Evolutionary conservation across 2,329 filamentous ascomycete species (phyloP).

Genomic region (Bipolaris victoriae): DNA sequence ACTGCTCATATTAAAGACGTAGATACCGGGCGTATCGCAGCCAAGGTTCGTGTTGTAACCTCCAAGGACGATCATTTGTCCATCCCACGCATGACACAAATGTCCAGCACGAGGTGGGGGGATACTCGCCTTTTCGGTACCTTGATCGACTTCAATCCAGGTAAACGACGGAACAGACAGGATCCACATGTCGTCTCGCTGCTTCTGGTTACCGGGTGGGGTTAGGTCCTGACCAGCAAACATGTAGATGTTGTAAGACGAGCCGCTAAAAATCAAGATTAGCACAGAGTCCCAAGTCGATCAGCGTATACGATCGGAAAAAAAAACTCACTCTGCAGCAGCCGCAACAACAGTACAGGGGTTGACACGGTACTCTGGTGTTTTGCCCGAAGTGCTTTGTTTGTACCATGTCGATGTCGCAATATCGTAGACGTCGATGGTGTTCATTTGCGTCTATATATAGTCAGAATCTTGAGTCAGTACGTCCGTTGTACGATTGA

Average conservation of each 20-base stretch:
- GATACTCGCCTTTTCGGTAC: slow-evolving; percentile 40
- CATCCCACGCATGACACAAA: slow-evolving; percentile 77
- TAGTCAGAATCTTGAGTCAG: slow-evolving; percentile 11
- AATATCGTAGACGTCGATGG: slow-evolving; percentile 82
- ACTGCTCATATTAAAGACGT: slow-evolving; percentile 77
- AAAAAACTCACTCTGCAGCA: slow-evolving; percentile 62
- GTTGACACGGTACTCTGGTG: slow-evolving; percentile 66
- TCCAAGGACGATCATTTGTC: slow-evolving; percentile 80
- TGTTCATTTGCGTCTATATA: slow-evolving; percentile 67
- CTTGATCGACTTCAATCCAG: slow-evolving; percentile 71
- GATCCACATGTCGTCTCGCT: slow-evolving; percentile 79
- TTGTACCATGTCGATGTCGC: slow-evolving; percentile 73
- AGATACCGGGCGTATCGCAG: slow-evolving; percentile 73
- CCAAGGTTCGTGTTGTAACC: slow-evolving; percentile 67
- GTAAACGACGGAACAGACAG: slow-evolving; percentile 80
- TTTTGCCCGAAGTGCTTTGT: slow-evolving; percentile 68
- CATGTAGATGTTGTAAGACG: slow-evolving; percentile 78
- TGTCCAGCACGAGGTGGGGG: slow-evolving; percentile 72
- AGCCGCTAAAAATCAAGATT: slow-evolving; percentile 56
- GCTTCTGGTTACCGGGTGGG: slow-evolving; percentile 62
- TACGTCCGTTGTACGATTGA: neutral
- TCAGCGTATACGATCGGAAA: too few relatives aligned
- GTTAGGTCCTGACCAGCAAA: slow-evolving; percentile 77
- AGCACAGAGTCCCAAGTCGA: slow-evolving; percentile 4
- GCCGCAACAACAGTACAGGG: slow-evolving; percentile 76